These are phyloP conservation scores for Penicillium taxi DNA, from an alignment of 495 filamentous ascomycete species.

Conservation along the genomic window DNA sequence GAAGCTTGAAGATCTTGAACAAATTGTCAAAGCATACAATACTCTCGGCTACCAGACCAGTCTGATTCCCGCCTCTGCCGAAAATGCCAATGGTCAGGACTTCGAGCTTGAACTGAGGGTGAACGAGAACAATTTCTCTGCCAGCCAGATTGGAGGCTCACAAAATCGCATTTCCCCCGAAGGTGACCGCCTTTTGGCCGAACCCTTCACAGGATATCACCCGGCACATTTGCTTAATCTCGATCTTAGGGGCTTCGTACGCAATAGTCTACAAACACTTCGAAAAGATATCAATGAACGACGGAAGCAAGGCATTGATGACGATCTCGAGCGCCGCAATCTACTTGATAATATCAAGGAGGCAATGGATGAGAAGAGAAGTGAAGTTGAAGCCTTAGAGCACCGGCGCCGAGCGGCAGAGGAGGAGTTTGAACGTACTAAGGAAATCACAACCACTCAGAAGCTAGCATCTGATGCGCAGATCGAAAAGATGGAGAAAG, in stretches of 20 bases:
- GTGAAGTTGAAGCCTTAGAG: slow-evolving; percentile 86
- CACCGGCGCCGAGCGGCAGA: slow-evolving; percentile 76
- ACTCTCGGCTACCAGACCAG: slow-evolving; percentile 87
- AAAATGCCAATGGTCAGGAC: slow-evolving; percentile 74
- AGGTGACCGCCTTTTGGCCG: slow-evolving; percentile 63
- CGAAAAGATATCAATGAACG: slow-evolving; percentile 85
- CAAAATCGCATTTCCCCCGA: slow-evolving; percentile 43
- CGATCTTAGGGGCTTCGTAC: slow-evolving; percentile 74
- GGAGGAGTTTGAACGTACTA: slow-evolving; percentile 88
- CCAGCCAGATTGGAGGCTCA: slow-evolving; percentile 59
- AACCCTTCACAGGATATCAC: slow-evolving; percentile 77
- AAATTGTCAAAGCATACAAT: slow-evolving; percentile 81
- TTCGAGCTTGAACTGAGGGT: slow-evolving; percentile 75
- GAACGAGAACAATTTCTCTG: slow-evolving; percentile 66
- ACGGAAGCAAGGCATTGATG: slow-evolving; percentile 70
- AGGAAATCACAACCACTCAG: slow-evolving; percentile 80
- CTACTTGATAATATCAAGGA: slow-evolving; percentile 87
- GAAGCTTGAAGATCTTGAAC: slow-evolving; percentile 83
- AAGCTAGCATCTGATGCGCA: slow-evolving; percentile 82
- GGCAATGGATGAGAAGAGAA: slow-evolving; percentile 85
- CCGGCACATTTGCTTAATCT: slow-evolving; percentile 78
- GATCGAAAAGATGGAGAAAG: slow-evolving; percentile 97
- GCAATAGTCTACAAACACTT: slow-evolving; percentile 65
- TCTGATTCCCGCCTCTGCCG: slow-evolving; percentile 73
- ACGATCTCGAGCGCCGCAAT: slow-evolving; percentile 84